phyloP scores from a whole-genome alignment of 2,329 filamentous ascomycete species.

The Colletotrichum destructivum region DNA sequence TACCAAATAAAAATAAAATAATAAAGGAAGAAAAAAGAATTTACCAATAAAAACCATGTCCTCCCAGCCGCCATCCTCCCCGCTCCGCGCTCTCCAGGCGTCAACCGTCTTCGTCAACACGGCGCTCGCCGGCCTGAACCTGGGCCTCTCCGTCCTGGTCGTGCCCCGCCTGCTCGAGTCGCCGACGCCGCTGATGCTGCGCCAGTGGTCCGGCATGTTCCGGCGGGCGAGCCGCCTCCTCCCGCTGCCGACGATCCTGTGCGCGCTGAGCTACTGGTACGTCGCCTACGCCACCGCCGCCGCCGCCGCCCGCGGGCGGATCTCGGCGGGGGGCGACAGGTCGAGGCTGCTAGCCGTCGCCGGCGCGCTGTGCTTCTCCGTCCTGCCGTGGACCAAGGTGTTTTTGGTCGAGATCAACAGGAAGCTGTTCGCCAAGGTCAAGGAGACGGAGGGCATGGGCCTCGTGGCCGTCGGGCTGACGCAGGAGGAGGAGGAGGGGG shows the following conservation, averaged over 20 bases:
- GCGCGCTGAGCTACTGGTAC: conserved; percentile 60
- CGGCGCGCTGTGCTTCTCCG: conserved; percentile 59
- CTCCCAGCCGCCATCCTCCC: neutral
- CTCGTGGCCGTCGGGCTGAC: conserved; percentile 56
- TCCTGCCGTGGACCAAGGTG: conserved; percentile 67
- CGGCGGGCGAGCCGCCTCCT: conserved; percentile 56
- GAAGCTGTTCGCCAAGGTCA: conserved; percentile 61
- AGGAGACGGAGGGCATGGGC: conserved; percentile 54
- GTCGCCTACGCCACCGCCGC: conserved; percentile 56
- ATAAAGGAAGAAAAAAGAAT: too few relatives aligned
- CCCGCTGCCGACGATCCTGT: conserved; percentile 56
- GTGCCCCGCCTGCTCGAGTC: conserved; percentile 69
- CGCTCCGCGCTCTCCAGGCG: conserved; percentile 63
- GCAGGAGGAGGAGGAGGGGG: conserved; percentile 58
- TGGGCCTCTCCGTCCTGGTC: conserved; percentile 59
- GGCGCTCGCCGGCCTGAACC: conserved; percentile 56
- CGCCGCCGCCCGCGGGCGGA: neutral
- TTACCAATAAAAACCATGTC: conserved; percentile 12
- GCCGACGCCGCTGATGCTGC: conserved; percentile 68
- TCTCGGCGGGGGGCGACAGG: conserved; percentile 27
- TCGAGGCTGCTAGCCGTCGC: conserved; percentile 63
- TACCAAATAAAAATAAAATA: too few relatives aligned
- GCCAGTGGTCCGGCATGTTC: conserved; percentile 67
- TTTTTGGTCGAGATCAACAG: conserved; percentile 64
- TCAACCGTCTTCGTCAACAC: conserved; percentile 66